A percentile compares a stretch with the other conserved stretches of the same genome.
Evolutionary conservation across 306 rosid species (phyloP).

Genomic region (Abrus precatorius): DNA sequence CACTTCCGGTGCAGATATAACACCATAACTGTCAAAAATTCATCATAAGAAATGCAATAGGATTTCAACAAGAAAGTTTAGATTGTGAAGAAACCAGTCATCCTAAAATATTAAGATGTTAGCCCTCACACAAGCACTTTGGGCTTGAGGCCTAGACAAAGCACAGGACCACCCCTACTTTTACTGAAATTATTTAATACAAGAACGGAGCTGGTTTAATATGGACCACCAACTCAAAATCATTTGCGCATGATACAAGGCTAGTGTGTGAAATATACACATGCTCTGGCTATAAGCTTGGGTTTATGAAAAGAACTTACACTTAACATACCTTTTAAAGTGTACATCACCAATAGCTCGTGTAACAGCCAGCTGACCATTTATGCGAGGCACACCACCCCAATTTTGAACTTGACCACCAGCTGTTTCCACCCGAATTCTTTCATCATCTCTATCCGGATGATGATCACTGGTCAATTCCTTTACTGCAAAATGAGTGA

Average conservation of each 20-base stretch:
- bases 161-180: conserved; percentile 25
- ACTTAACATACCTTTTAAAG: conserved; percentile 73
- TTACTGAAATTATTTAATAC: conserved; percentile 33
- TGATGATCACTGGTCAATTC: conserved; percentile 97
- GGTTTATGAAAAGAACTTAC: conserved; percentile 45
- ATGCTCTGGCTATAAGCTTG: conserved; percentile 25
- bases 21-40: conserved; percentile 73
- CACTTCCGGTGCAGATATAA: conserved; percentile 91
- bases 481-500: conserved; percentile 75
- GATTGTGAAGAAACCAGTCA: conserved; percentile 43
- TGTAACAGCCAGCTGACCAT: conserved; percentile 92
- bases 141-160: conserved; percentile 25
- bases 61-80: conserved; percentile 41
- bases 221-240: conserved; percentile 27
- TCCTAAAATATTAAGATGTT: conserved; percentile 31
- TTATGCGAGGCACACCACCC: conserved; percentile 89
- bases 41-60: conserved; percentile 47
- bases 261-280: conserved; percentile 1
- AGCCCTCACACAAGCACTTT: conserved; percentile 8
- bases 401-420: conserved; percentile 92
- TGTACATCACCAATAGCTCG: conserved; percentile 89
- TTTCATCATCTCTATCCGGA: conserved; percentile 93
- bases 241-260: conserved; percentile 22
- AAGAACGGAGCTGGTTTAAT: conserved; percentile 5
- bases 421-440: conserved; percentile 86